phyloP scores from a whole-genome alignment of 2,329 filamentous ascomycete genomes.

The Penicillium sp. region DNA sequence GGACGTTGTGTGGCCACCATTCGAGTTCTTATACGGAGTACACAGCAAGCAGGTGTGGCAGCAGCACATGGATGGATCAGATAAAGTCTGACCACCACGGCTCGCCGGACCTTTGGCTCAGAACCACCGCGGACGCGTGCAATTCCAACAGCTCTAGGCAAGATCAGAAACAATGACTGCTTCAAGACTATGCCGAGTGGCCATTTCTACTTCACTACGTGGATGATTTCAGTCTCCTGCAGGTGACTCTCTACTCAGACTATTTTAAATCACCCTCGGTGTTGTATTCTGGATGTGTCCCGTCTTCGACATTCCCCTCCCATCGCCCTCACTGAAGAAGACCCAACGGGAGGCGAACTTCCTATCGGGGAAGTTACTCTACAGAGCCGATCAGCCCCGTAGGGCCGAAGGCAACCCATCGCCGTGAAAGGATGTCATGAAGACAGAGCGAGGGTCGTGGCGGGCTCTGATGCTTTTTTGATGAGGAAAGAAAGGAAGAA shows the following conservation, averaged over 20 bases:
- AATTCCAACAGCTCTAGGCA: neutral
- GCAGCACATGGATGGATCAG: neutral
- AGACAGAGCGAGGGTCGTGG: constrained; percentile 70
- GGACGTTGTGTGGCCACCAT: neutral
- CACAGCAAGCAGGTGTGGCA: neutral
- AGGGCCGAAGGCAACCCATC: constrained; percentile 71
- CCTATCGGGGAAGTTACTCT: constrained; percentile 70
- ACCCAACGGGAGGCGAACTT: constrained; percentile 73
- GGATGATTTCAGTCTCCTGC: no score
- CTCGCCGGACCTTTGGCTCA: neutral
- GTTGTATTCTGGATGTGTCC: constrained; percentile 54
- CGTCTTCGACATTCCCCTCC: constrained; percentile 73
- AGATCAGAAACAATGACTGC: neutral
- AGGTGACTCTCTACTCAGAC: neutral
- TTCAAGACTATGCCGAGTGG: neutral
- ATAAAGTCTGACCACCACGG: neutral
- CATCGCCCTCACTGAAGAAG: constrained; percentile 75
- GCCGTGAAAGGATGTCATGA: constrained; percentile 56
- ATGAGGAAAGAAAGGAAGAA: constrained; percentile 56
- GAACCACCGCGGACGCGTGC: neutral
- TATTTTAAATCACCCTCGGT: neutral
- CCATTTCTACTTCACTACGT: neutral
- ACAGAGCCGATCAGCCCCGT: constrained; percentile 65
- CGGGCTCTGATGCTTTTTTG: constrained; percentile 70
- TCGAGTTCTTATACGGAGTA: neutral